Evolutionary conservation across 495 filamentous ascomycete genomes (phyloP).

Genomic region (Podospora pseudopauciseta): DNA sequence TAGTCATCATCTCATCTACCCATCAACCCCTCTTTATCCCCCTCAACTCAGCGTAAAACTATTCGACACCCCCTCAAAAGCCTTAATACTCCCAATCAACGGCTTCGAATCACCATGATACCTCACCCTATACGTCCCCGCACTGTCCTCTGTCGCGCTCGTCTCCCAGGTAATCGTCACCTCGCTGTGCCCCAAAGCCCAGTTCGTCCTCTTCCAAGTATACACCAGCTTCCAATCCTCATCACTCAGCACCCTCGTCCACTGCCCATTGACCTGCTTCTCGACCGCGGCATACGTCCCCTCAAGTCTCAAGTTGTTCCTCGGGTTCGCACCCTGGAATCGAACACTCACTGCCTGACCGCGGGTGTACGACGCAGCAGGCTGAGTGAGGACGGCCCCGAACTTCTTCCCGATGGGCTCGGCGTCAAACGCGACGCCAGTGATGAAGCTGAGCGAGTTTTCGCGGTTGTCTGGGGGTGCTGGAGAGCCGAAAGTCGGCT

Average conservation of each 20-base stretch:
- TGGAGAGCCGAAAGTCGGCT: constrained; percentile 54
- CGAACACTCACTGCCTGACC: constrained; percentile 63
- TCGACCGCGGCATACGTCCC: constrained; percentile 81
- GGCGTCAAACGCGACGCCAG: constrained; percentile 71
- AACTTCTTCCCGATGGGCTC: constrained; percentile 64
- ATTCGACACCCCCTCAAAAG: constrained; percentile 70
- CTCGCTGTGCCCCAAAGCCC: constrained; percentile 67
- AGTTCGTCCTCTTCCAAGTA: constrained; percentile 74
- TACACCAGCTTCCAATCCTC: constrained; percentile 77
- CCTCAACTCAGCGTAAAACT: constrained; percentile 51
- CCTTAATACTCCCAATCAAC: constrained; percentile 57
- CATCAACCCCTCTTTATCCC: constrained; percentile 7
- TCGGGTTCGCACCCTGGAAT: constrained; percentile 87
- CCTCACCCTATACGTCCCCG: constrained; percentile 72
- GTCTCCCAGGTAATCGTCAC: constrained; percentile 80
- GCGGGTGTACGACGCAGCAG: constrained; percentile 50
- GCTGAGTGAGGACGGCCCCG: constrained; percentile 62
- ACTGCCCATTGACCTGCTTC: constrained; percentile 49
- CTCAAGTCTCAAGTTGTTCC: constrained; percentile 81
- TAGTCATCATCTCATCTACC: constrained; percentile 15
- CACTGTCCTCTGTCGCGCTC: constrained; percentile 43
- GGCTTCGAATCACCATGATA: constrained; percentile 86
- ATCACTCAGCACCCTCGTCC: constrained; percentile 69
- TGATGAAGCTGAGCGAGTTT: constrained; percentile 72
- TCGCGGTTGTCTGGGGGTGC: constrained; percentile 75